Conservation (phyloP, 495 filamentous ascomycete species). For the Penicillium soppii region DNA sequence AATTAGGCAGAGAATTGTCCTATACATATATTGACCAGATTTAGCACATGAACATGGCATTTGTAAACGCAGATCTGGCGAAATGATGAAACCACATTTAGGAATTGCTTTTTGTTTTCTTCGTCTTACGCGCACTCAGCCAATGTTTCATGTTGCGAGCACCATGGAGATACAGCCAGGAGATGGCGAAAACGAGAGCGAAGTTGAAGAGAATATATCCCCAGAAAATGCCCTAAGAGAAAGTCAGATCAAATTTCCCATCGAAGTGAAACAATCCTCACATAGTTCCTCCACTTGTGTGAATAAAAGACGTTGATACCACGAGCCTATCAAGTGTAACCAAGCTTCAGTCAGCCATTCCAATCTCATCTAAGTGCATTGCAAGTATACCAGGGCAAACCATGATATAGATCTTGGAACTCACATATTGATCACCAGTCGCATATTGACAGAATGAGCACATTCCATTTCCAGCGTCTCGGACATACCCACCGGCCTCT, state of each 20-base stretch:
- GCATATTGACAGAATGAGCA: conserved; percentile 66
- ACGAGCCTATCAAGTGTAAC: conserved; percentile 35
- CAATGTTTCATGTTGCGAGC: conserved; percentile 37
- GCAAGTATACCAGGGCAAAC: too few relatives aligned
- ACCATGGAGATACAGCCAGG: conserved; percentile 56
- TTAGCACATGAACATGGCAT: too few relatives aligned
- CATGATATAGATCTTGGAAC: conserved; percentile 4
- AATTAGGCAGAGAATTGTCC: too few relatives aligned
- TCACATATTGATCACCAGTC: conserved; percentile 55
- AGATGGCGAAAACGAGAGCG: conserved; percentile 46
- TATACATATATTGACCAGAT: too few relatives aligned
- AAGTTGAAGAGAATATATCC: conserved; percentile 58
- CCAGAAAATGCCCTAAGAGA: conserved; percentile 52
- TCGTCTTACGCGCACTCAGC: conserved; percentile 44
- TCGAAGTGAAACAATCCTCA: conserved; percentile 25
- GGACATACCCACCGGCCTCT: conserved; percentile 52
- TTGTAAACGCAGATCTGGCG: background rate
- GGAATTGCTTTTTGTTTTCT: conserved; percentile 13
- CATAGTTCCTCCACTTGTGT: conserved; percentile 64
- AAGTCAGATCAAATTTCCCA: background rate
- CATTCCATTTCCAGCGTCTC: conserved; percentile 37
- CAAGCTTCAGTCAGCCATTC: background rate
- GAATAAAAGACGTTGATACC: conserved; percentile 51
- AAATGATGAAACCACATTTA: background rate
- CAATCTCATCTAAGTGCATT: background rate